Base-by-base conservation (phyloP, 2,329 filamentous ascomycete species). In the Sclerotinia glacialis region DNA sequence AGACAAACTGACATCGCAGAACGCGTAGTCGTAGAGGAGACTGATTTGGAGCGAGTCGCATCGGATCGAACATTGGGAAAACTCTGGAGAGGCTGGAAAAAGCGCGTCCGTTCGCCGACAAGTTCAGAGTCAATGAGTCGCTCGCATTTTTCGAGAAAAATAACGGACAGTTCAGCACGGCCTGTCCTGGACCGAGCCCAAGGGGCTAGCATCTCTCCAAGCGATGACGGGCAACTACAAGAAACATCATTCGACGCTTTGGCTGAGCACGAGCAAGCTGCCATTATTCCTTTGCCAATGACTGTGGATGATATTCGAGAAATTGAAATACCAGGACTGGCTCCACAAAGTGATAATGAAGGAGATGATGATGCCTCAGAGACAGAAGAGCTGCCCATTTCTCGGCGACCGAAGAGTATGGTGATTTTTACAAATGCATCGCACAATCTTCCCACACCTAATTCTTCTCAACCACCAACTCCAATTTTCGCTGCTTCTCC, bases 51-150 rank as follows among this genome's bases (percentile, higher is more conserved):
- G 76, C 92, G 93, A 72, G 86, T 98, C 70, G 94, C 94, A 9
- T 83, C 98, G 68, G 96, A 97, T 75, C 86, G 93, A 67, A 93
- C 92, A 2, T 81, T 99, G 1, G 95, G 95, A 26, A 85, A 93
- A 59, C 82, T 98, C 53, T 99, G 95, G 95, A 87, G 95, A 72
- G 90, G 91, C 34, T 99, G 95, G 95, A 92, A 95, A 79, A 97
- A 97, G 80, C 86, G 90, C 69, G 83, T 91, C 72, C 86, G 91
- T 67, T 83, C 83, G 8, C 85, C 86, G 0, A 77, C 76, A 44
- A 78, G 80, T 44, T 81, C 83, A 49, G 76, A 80, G 59, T 79
- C 81, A 56, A 78, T 81, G 46, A 65, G 69, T 67, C 79, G 82
- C 34, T 80, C 84, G 2, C 82, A 80, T 68, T 84, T 85, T 67